These are phyloP conservation scores for Zhuliangozyma blackwelliae DNA, from an alignment of 1,139 yeast species.

Conservation along the genomic window DNA sequence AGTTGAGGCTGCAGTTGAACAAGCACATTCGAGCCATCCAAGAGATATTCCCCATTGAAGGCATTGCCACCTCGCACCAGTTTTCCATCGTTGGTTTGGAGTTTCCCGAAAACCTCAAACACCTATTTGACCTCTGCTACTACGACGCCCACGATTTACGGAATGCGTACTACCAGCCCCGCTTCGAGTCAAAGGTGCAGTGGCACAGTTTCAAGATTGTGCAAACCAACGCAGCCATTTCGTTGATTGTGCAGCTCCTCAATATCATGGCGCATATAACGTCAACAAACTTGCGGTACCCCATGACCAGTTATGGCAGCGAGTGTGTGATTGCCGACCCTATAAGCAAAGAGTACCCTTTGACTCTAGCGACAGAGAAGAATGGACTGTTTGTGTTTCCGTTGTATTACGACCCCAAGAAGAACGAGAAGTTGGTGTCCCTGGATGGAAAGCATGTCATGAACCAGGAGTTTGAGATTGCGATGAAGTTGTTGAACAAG, in stretches of 20 bases:
- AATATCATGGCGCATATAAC: conserved; percentile 22
- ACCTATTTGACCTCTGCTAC: conserved; percentile 29
- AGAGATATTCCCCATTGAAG: conserved; percentile 27
- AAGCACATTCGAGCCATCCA: conserved; percentile 16
- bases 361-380: conserved; percentile 22
- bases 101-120: conserved; percentile 31
- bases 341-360: conserved; percentile 16
- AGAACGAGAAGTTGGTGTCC: conserved; percentile 17
- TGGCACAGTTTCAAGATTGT: conserved; percentile 13
- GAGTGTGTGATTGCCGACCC: conserved; percentile 26
- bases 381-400: conserved; percentile 23
- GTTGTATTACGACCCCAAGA: conserved; percentile 23
- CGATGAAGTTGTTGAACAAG: conserved; percentile 28
- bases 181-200: conserved; percentile 6
- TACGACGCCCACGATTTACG: conserved; percentile 14
- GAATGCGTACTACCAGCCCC: conserved; percentile 11
- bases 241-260: conserved; percentile 27
- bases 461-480: conserved; percentile 33
- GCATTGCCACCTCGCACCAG: conserved; percentile 17
- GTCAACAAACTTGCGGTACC: conserved; percentile 24
- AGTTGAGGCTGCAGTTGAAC: conserved; percentile 17
- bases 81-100: conserved; percentile 34
- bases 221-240: conserved; percentile 31
- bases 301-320: conserved; percentile 22
- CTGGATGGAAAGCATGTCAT: conserved; percentile 9